phyloP scores from a whole-genome alignment of 2,329 filamentous ascomycete species.

The Proliferodiscus dingleyae region DNA sequence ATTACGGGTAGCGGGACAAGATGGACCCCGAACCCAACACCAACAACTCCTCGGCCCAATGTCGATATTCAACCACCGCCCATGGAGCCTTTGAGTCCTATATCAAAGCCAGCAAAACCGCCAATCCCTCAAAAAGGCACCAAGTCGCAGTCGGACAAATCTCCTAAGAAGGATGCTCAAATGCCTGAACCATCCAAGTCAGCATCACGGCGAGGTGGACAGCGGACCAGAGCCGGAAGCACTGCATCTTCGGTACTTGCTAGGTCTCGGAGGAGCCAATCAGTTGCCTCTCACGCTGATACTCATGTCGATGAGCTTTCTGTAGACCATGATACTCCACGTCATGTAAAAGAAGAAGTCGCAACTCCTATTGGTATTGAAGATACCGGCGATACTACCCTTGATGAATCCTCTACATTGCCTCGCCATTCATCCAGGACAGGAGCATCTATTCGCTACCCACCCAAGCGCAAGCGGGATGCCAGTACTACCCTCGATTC shows the following conservation, averaged over 20 bases:
- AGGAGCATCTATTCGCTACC: conserved; percentile 33
- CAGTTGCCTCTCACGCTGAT: conserved; percentile 41
- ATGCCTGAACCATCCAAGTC: conserved; percentile 12
- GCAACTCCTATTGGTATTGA: conserved; percentile 50
- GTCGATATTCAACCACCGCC: conserved; percentile 46
- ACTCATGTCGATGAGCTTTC: conserved; percentile 43
- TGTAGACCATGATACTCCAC: conserved; percentile 38
- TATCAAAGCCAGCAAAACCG: conserved; percentile 37
- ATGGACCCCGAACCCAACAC: conserved; percentile 53
- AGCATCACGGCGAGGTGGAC: conserved; percentile 10
- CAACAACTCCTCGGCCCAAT: conserved; percentile 49
- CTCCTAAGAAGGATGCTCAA: conserved; percentile 9
- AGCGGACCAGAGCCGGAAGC: conserved; percentile 24
- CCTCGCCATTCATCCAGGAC: conserved; percentile 9
- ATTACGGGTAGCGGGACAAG: conserved; percentile 45
- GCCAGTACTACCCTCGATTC: conserved; percentile 15
- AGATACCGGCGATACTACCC: conserved; percentile 51
- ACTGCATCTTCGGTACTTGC: conserved; percentile 25
- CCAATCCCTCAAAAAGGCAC: conserved; percentile 26
- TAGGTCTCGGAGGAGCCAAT: conserved; percentile 38
- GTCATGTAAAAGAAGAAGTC: conserved; percentile 53
- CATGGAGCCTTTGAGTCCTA: conserved; percentile 55
- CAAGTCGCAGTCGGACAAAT: not conserved
- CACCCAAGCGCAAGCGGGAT: conserved; percentile 53
- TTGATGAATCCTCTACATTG: conserved; percentile 44